Percentiles rank a stretch among this genome's conserved stretches.
Evolutionary conservation across 345 rosid species (phyloP).

Genomic region (Carallia pectinifolia): DNA sequence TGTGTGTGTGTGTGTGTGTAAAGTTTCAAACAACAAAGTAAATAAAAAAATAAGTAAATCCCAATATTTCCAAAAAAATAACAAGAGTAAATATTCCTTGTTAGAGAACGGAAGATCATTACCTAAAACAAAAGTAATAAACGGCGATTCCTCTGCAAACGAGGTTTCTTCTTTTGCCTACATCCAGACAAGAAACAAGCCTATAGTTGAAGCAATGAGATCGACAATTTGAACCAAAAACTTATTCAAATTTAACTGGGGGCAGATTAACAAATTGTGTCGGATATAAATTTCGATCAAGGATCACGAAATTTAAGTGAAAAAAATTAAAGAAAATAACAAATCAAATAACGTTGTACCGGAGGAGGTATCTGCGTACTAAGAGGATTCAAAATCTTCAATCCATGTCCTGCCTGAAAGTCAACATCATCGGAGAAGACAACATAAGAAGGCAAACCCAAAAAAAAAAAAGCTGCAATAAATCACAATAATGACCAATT

Average conservation of each 20-base stretch:
- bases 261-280: no score
- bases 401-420: constrained; percentile 39
- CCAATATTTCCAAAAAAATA: neutral
- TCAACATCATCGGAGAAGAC: neutral
- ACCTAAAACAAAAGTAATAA: constrained; percentile 86
- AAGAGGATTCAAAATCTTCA: constrained; percentile 39
- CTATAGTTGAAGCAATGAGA: neutral
- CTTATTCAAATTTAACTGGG: no score
- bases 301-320: no score
- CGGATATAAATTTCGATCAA: no score
- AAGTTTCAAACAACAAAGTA: neutral
- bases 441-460: constrained; percentile 1
- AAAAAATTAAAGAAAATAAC: no score
- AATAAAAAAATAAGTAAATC: neutral
- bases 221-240: neutral
- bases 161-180: constrained; percentile 41
- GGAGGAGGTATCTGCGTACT: constrained; percentile 34
- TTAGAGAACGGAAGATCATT: constrained; percentile 10
- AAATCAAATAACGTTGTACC: constrained; percentile 33
- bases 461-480: neutral
- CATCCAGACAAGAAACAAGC: constrained; percentile 18
- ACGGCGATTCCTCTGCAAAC: constrained; percentile 47
- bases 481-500: neutral
- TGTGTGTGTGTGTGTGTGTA: neutral
- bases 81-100: neutral